phyloP scores from a whole-genome alignment of 2,329 filamentous ascomycete species.

The Cytospora leucostoma region DNA sequence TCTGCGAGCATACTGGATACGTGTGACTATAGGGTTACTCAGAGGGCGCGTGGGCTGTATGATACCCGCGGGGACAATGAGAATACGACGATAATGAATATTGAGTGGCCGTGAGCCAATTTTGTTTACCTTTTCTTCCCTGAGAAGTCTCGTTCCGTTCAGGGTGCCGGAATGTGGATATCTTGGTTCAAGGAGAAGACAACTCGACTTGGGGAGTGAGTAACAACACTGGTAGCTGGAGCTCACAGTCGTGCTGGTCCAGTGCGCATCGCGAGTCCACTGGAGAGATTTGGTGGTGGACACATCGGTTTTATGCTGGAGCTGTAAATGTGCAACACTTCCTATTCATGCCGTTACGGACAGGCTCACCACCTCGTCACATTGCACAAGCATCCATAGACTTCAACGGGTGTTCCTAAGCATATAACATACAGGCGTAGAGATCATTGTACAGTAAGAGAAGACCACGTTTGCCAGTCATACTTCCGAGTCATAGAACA shows the following conservation, averaged over 20 bases:
- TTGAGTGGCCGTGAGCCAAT: not conserved
- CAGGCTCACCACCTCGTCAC: not conserved
- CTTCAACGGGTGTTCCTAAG: not conserved
- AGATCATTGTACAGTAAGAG: not conserved
- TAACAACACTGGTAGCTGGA: not conserved
- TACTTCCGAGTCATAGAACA: too few species aligned
- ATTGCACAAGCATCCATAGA: not conserved
- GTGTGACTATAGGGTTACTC: conserved; percentile 6
- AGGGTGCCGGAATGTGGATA: not conserved
- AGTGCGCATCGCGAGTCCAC: not conserved
- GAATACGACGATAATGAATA: conserved; percentile 10
- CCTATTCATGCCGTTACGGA: not conserved
- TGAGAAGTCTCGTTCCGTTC: not conserved
- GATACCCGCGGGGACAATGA: conserved; percentile 5
- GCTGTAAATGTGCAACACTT: not conserved
- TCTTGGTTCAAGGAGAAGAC: not conserved
- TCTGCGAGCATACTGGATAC: conserved; percentile 5
- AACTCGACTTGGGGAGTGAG: not conserved
- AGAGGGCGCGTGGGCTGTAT: not conserved
- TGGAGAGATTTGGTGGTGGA: not conserved
- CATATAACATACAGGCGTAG: not conserved
- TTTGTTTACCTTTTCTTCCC: not conserved
- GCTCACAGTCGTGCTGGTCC: not conserved
- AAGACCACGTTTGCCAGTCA: not conserved
- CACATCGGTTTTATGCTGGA: not conserved